Conservation (phyloP, 2,329 filamentous ascomycete species). For the Colletotrichum chrysophilum region DNA sequence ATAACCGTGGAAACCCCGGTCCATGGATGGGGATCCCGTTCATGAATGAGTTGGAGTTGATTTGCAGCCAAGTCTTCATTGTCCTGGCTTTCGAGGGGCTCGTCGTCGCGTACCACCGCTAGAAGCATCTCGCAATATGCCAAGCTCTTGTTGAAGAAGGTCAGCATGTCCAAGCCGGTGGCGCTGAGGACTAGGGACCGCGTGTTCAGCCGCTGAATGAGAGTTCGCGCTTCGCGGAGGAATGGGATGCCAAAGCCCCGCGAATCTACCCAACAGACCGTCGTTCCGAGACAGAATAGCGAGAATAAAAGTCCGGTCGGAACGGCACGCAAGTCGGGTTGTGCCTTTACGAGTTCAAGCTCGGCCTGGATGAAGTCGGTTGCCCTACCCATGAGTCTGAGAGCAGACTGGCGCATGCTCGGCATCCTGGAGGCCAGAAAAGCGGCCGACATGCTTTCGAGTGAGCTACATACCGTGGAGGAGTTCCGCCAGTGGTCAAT, state of each 20-base stretch:
- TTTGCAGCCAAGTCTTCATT: neutral
- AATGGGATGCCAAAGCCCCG: slow-evolving; percentile 36
- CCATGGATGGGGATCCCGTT: slow-evolving; percentile 38
- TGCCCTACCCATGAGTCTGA: slow-evolving; percentile 37
- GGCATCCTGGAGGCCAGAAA: slow-evolving; percentile 39
- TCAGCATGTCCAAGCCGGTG: slow-evolving; percentile 32
- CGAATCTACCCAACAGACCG: slow-evolving; percentile 44
- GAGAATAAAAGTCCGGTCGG: slow-evolving; percentile 41
- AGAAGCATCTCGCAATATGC: slow-evolving; percentile 45
- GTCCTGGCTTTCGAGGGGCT: slow-evolving; percentile 12
- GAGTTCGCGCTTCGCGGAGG: slow-evolving; percentile 31
- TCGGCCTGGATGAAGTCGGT: slow-evolving; percentile 38
- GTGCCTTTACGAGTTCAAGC: slow-evolving; percentile 29
- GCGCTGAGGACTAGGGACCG: slow-evolving; percentile 18
- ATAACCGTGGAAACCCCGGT: slow-evolving; percentile 39
- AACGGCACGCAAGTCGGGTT: slow-evolving; percentile 24
- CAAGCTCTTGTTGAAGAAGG: slow-evolving; percentile 43
- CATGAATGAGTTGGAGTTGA: neutral
- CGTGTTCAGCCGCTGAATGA: slow-evolving; percentile 30
- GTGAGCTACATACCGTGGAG: slow-evolving; percentile 38
- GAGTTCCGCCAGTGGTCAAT: slow-evolving; percentile 40
- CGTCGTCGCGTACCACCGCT: slow-evolving; percentile 39
- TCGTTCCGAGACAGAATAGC: slow-evolving; percentile 44
- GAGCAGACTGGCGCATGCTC: slow-evolving; percentile 38
- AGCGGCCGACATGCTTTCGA: slow-evolving; percentile 46